Evolutionary conservation across 2,329 filamentous ascomycete species (phyloP), one percentile per base, ranked within the genome.

Genomic region (Magnaporthiopsis rhizophila): DNA sequence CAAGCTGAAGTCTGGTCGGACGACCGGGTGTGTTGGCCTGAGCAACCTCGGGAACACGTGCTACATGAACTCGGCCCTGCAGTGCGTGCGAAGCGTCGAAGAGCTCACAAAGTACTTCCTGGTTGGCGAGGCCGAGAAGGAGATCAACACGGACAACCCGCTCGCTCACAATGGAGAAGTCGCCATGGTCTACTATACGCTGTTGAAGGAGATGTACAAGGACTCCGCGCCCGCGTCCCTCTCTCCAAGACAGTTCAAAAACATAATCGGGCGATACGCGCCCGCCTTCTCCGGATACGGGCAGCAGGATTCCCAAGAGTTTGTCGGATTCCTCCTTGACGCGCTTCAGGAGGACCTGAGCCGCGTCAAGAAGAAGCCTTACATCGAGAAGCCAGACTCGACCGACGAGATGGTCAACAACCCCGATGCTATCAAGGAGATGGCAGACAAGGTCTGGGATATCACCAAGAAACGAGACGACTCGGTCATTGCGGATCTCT

Each of bases 51-150:
- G 95, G 61, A 99, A 99, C 72, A 98, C 95, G 0, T 99, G 95
- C 77, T 99, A 99, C 78, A 97, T 98, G 93, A 98, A 98, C 76
- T 97, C 94, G 28, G 95, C 95, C 12, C 81, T 98, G 64, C 95
- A 99, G 74, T 99, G 95, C 74, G 86, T 99, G 62, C 88, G 94
- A 62, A 96, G 91, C 70, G 92, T 97, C 0, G 91, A 97, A 72
- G 95, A 99, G 75, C 79, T 99, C 68, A 94, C 92, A 6, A 88
- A 92, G 71, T 99, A 97, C 75, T 98, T 99, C 75, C 76, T 97
- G 62, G 82, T 85, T 62, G 83, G 87, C 65, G 84, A 88, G 67
- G 92, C 91, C 76, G 86, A 89, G 70, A 79, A 82, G 62, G 94
- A 99, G 71, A 83, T 98, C 69, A 99, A 99, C 74, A 81, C 85